Percentiles rank a stretch among this genome's conserved stretches.
Conservation (phyloP, 352 stramenopile species). For the Globisporangium iwayamae region DNA sequence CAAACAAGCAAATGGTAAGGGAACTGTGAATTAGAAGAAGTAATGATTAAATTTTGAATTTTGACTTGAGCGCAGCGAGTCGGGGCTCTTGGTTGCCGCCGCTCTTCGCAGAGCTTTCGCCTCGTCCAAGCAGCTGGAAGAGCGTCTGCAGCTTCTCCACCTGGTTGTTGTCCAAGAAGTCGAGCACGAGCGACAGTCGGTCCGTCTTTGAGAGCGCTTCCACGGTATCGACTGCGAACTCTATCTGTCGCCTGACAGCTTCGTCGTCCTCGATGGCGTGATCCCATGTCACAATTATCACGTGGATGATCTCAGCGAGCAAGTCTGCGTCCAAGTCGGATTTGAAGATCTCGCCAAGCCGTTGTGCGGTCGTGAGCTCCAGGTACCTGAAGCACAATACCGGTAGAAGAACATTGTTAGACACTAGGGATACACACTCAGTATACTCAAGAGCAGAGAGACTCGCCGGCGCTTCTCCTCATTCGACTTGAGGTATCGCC, state of each 20-base stretch:
- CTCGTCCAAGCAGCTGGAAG: slow-evolving; percentile 12
- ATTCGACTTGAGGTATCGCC: slow-evolving; percentile 49
- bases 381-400: slow-evolving; percentile 43
- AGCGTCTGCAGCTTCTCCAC: slow-evolving; percentile 37
- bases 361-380: slow-evolving; percentile 39
- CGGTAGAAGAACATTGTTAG: not conserved
- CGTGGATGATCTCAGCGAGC: slow-evolving; percentile 59
- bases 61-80: slow-evolving; percentile 11
- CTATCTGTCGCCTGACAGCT: not conserved
- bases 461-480: slow-evolving; percentile 51
- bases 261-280: slow-evolving; percentile 13
- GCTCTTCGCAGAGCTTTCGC: not conserved
- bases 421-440: not conserved
- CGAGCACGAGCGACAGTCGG: slow-evolving; percentile 57
- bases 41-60: slow-evolving; percentile 17
- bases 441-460: not conserved
- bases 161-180: slow-evolving; percentile 76
- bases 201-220: slow-evolving; percentile 38
- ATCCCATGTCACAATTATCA: slow-evolving; percentile 33
- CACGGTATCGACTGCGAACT: slow-evolving; percentile 41
- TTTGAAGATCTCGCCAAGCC: slow-evolving; percentile 54
- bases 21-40: slow-evolving; percentile 14
- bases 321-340: slow-evolving; percentile 71
- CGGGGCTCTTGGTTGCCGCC: not conserved
- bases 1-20: not conserved